Evolutionary conservation across 495 filamentous ascomycete species (phyloP), one percentile per base, ranked within the genome.

Genomic region (Xylaria scruposa): DNA sequence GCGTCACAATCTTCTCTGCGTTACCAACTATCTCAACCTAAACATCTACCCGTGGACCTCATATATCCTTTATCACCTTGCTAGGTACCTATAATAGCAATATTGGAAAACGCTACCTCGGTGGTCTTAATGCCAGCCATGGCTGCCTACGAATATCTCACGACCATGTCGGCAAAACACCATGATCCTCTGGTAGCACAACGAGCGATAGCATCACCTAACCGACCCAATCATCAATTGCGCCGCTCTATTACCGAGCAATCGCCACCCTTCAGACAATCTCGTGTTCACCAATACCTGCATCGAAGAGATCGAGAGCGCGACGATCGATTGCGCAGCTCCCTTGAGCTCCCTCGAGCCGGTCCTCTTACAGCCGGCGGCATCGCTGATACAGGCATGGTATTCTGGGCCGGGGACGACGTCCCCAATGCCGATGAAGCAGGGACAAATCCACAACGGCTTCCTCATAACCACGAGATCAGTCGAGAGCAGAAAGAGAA

Each of bases 221-320:
- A 80, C 36, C 83, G 81, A 58, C 81, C 83, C 51, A 80, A 82
- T 56, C 86, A 88, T 70, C 82, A 84, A 69, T 79, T 86, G 56
- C 81, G 79, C 63, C 83, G 84, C 13, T 87, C 85, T 44, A 84
- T 86, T 61, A 81, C 82, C 62, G 85, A 89, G 71, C 74, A 85
- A 61, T 84, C 86, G 42, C 81, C 82, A 42, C 79, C 85, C n/a
- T 79, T 85, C 72, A 83, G 81, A 68, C 78, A 81, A 47, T 81
- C 82, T 67, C 83, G 84, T 54, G 83, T 72, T 67, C 80, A 83
- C 73, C 79, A 83, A 44, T 73, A 81, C 77, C 72, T 75, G 73
- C 72, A 83, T 81, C 72, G 83, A 72, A 72, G 88, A 81, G 65
- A 84, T 31, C 81, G 78, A 58, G 82, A 85, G 62, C 76, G 78